Percentiles rank a stretch among this genome's conserved stretches.
These are phyloP conservation scores for Penicillium sp. DNA, from an alignment of 2,329 filamentous ascomycete species.

Conservation along the genomic window DNA sequence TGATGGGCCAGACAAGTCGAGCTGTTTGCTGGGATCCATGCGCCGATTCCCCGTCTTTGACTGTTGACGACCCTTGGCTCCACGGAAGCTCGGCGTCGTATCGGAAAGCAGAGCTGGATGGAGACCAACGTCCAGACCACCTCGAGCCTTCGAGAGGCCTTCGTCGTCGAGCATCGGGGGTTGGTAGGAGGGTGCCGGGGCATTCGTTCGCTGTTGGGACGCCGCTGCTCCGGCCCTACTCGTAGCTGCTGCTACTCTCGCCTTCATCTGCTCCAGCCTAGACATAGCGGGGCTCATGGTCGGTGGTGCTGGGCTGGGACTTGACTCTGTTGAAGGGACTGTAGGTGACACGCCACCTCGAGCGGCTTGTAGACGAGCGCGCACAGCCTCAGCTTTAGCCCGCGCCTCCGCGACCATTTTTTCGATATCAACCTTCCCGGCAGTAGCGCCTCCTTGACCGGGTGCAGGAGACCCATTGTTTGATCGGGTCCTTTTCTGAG, in stretches of 20 bases:
- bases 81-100: conserved; percentile 49
- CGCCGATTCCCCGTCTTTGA: conserved; percentile 60
- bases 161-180: conserved; percentile 55
- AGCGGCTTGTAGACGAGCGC: conserved; percentile 49
- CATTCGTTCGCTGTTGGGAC: conserved; percentile 51
- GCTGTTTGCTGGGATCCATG: conserved; percentile 42
- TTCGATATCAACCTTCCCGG: conserved; percentile 50
- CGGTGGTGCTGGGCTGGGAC: conserved; percentile 44
- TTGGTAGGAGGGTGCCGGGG: conserved; percentile 42
- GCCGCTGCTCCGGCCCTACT: conserved; percentile 48
- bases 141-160: conserved; percentile 56
- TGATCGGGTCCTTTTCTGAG: conserved; percentile 54
- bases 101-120: conserved; percentile 72
- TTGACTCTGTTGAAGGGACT: conserved; percentile 32
- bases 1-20: conserved; percentile 62
- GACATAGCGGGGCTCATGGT: conserved; percentile 53
- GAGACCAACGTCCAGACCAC: conserved; percentile 74
- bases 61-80: conserved; percentile 48
- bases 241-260: conserved; percentile 76
- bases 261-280: conserved; percentile 78
- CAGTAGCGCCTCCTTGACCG: conserved; percentile 37
- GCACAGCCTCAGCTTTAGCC: conserved; percentile 54
- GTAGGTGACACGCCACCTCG: conserved; percentile 37
- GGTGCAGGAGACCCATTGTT: conserved; percentile 55
- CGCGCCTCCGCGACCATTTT: conserved; percentile 54